Evolutionary conservation across 2,329 filamentous ascomycete genomes (phyloP).

Genomic region (Neophaeococcomyces aloes): DNA sequence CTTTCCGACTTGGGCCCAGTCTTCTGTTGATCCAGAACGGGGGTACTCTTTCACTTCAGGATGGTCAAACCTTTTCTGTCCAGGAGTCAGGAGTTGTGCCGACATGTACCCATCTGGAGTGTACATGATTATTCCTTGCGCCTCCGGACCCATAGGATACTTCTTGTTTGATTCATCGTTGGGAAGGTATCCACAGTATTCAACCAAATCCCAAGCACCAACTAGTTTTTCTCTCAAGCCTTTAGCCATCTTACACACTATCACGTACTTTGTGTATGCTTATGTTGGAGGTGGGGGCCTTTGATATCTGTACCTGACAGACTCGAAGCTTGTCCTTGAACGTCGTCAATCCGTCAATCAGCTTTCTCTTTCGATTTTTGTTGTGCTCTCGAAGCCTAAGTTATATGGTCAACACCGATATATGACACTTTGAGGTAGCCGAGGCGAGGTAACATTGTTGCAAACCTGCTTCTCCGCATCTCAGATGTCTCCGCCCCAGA

Average conservation of each 20-base stretch:
- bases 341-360: too few relatives aligned
- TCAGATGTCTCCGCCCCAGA: too few relatives aligned
- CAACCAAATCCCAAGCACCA: conserved; percentile 9
- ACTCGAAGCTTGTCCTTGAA: too few relatives aligned
- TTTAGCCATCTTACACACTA: background rate
- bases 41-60: conserved; percentile 4
- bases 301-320: too few relatives aligned
- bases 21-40: background rate
- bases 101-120: conserved; percentile 13
- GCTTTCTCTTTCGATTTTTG: too few relatives aligned
- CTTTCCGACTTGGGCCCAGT: conserved; percentile 4
- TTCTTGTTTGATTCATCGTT: conserved; percentile 6
- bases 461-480: too few relatives aligned
- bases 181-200: conserved; percentile 2
- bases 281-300: too few relatives aligned
- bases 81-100: conserved; percentile 8
- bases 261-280: too few relatives aligned
- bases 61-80: conserved; percentile 6
- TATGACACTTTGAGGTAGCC: too few relatives aligned
- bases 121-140: conserved; percentile 10
- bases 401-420: too few relatives aligned
- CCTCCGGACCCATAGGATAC: conserved; percentile 9
- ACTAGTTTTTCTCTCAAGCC: conserved; percentile 3
- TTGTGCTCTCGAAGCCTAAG: too few relatives aligned
- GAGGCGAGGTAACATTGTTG: too few relatives aligned